Evolutionary conservation across 2,329 filamentous ascomycete genomes (phyloP), one percentile per base, ranked within the genome.

Genomic region (Claviceps digitariae): DNA sequence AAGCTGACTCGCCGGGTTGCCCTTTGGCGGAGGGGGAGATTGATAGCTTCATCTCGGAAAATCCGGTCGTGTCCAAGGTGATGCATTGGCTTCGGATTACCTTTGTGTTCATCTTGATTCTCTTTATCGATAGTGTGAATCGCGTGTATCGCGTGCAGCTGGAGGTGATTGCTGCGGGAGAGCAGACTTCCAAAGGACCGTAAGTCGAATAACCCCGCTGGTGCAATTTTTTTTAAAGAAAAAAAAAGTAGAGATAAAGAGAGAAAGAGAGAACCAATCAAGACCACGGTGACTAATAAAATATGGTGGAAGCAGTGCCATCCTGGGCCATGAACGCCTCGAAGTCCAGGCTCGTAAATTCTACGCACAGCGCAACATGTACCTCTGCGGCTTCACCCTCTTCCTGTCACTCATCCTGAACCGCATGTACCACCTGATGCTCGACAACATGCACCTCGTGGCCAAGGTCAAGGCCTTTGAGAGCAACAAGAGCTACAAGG

Each of bases 361-460:
- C 79, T 98, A 98, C 81, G 95, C 90, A 57, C 91, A 98, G 77
- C 90, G 93, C 72, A 98, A 98, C 83, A 98, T 98, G 93, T 98
- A 98, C 75, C 90, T 98, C 57, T 97, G 93, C 72, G 93, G 93
- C 63, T 98, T 98, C 78, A 98, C 93, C 5, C 85, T 98, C 58
- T 97, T 98, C 82, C 85, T 98, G 57, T 97, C 91, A 52, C 79
- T 98, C 59, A 98, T 98, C 72, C 87, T 94, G 68, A 97, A 98
- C 83, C 91, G 93, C 67, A 98, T 93, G 66, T 98, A 97, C 76
- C 87, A 85, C 66, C 91, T 97, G 87, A 95, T 96, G 65, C 80
- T 95, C 60, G 90, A 96, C 63, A 82, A 87, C 51, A 86, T 96
- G 65, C 76, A 88, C 58, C 85, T 98, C 52, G 91, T 98, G 76